These are phyloP conservation scores for Amanita rubescens DNA, from an alignment of 768 basidiomycete genomes.

Conservation along the genomic window DNA sequence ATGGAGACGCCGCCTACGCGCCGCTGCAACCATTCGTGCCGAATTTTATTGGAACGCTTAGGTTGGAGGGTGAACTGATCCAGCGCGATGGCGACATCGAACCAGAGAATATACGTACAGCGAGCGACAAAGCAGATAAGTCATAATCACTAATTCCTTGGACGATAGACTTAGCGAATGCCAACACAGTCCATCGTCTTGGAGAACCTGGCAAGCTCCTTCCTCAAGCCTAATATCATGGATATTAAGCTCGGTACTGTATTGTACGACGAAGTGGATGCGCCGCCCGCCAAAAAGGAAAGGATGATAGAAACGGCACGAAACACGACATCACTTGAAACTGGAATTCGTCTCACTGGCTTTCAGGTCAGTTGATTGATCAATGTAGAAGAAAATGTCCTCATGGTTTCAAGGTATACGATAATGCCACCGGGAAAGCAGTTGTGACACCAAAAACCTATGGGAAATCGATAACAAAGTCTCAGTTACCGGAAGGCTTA, in stretches of 20 bases:
- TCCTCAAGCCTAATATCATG: slow-evolving; percentile 76
- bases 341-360: slow-evolving; percentile 80
- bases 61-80: slow-evolving; percentile 56
- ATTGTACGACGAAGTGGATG: slow-evolving; percentile 60
- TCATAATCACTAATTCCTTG: slow-evolving; percentile 7
- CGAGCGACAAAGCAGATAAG: slow-evolving; percentile 37
- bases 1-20: slow-evolving; percentile 31
- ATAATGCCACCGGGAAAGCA: slow-evolving; percentile 47
- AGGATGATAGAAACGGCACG: slow-evolving; percentile 70
- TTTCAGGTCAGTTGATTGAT: slow-evolving; percentile 65
- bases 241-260: slow-evolving; percentile 92
- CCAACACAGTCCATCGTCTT: slow-evolving; percentile 67
- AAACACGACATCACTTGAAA: slow-evolving; percentile 64
- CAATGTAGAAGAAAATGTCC: neutral
- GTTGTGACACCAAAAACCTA: slow-evolving; percentile 66
- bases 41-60: slow-evolving; percentile 72
- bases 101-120: neutral
- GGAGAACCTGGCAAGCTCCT: slow-evolving; percentile 72
- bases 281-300: slow-evolving; percentile 63
- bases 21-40: slow-evolving; percentile 58
- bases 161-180: neutral
- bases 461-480: slow-evolving; percentile 64
- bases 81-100: slow-evolving; percentile 19
- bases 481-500: slow-evolving; percentile 72
- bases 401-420: slow-evolving; percentile 52